A percentile compares a stretch with the other conserved stretches of the same genome.
These are phyloP conservation scores for Rugonectria rugulosa DNA, from an alignment of 2,329 filamentous ascomycete species.

Conservation along the genomic window DNA sequence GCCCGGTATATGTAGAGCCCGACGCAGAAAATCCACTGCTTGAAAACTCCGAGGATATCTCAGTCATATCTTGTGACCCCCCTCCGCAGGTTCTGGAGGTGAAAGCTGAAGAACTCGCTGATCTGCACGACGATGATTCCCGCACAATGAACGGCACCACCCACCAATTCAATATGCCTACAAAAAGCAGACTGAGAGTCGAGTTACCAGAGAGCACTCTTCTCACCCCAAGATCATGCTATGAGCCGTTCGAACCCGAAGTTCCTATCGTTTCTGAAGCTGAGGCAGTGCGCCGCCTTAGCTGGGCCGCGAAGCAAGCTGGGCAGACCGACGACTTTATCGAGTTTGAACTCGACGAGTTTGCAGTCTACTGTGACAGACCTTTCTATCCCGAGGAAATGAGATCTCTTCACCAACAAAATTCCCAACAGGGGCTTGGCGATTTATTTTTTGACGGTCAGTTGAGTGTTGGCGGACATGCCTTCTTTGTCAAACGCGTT, in stretches of 20 bases:
- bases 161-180: background rate
- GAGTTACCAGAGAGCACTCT: constrained; percentile 40
- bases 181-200: constrained; percentile 28
- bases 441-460: constrained; percentile 67
- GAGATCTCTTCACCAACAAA: constrained; percentile 61
- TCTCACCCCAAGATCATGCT: constrained; percentile 40
- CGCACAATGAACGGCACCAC: background rate
- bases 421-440: constrained; percentile 44
- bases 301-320: constrained; percentile 16
- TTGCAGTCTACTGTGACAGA: constrained; percentile 61
- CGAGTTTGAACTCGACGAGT: constrained; percentile 64
- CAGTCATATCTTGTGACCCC: background rate
- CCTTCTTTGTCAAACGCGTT: constrained; percentile 62
- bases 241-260: constrained; percentile 42
- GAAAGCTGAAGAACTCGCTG: background rate
- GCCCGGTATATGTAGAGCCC: background rate
- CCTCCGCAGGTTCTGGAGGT: background rate
- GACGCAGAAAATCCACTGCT: constrained; percentile 5
- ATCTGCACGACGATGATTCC: constrained; percentile 1
- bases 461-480: constrained; percentile 53
- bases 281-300: constrained; percentile 22
- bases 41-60: constrained; percentile 11
- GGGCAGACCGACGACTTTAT: constrained; percentile 42
- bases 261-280: constrained; percentile 34
- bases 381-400: constrained; percentile 56